A percentile compares a stretch with the other conserved stretches of the same genome.
These are phyloP conservation scores for Candida sanyiensis DNA, from an alignment of 805 yeast species.

Conservation along the genomic window DNA sequence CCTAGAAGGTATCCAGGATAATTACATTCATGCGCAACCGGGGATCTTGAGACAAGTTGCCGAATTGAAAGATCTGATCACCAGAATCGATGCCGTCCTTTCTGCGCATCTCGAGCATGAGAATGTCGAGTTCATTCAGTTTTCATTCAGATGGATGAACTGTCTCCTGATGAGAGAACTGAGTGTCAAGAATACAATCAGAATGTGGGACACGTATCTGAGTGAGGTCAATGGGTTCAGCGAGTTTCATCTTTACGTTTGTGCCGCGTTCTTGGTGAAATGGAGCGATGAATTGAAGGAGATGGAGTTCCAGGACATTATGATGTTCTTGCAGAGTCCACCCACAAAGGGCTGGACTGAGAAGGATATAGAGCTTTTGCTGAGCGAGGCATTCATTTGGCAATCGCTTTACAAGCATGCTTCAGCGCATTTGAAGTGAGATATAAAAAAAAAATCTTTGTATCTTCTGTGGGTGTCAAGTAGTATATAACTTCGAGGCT, in stretches of 20 bases:
- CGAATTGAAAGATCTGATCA: slow-evolving; percentile 69
- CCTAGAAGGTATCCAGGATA: slow-evolving; percentile 92
- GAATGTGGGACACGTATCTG: slow-evolving; percentile 98
- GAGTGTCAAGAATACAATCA: slow-evolving; percentile 64
- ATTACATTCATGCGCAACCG: slow-evolving; percentile 96
- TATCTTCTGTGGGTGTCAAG: too few species aligned
- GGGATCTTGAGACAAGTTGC: slow-evolving; percentile 90
- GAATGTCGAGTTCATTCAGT: slow-evolving; percentile 91
- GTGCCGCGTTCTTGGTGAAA: slow-evolving; percentile 91
- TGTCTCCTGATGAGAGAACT: slow-evolving; percentile 94
- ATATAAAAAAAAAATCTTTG: slow-evolving; percentile 2
- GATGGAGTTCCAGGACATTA: slow-evolving; percentile 92
- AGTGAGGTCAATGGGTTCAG: slow-evolving; percentile 76
- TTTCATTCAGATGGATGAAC: slow-evolving; percentile 98
- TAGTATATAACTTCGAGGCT: too few species aligned
- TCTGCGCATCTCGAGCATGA: slow-evolving; percentile 72
- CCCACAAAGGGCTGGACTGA: slow-evolving; percentile 86
- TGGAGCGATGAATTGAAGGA: slow-evolving; percentile 73
- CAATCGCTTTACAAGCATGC: slow-evolving; percentile 89
- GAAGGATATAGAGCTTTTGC: slow-evolving; percentile 81
- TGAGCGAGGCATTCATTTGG: slow-evolving; percentile 97
- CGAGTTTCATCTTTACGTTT: slow-evolving; percentile 91
- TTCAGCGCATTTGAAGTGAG: slow-evolving; percentile 79
- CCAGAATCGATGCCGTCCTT: slow-evolving; percentile 71
- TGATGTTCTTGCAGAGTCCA: slow-evolving; percentile 84